Conservation (phyloP, 1,284 basidiomycete genomes). For the Ceratorhiza oryzae-sativae region DNA sequence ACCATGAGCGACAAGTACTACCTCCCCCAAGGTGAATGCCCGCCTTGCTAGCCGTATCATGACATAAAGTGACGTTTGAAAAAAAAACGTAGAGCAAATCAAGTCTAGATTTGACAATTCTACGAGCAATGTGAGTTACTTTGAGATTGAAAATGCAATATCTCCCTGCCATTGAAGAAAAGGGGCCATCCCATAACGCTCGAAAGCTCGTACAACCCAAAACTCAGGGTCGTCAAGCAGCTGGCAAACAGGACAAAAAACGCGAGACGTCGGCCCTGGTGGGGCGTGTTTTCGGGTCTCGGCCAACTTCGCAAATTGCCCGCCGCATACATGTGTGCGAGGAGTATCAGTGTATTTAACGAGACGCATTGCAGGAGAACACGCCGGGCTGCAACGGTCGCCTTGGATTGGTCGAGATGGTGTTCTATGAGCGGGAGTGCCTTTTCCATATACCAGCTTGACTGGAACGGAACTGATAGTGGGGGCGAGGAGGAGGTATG, state of each 20-base stretch:
- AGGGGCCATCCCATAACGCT: constrained; percentile 57
- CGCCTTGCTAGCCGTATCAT: constrained; percentile 89
- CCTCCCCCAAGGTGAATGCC: constrained; percentile 94
- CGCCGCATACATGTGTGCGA: constrained; percentile 33
- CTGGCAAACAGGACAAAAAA: constrained; percentile 70
- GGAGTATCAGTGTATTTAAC: constrained; percentile 27
- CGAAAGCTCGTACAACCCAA: constrained; percentile 60
- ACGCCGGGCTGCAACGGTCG: constrained; percentile 73
- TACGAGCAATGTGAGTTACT: constrained; percentile 49
- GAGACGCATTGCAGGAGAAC: constrained; percentile 66
- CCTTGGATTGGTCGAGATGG: constrained; percentile 60
- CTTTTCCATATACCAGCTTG: constrained; percentile 77
- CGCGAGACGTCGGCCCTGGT: constrained; percentile 9
- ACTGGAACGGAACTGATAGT: constrained; percentile 46
- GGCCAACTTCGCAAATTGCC: constrained; percentile 19
- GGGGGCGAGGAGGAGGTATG: constrained; percentile 45
- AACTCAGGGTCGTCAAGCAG: constrained; percentile 57
- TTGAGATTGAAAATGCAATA: not conserved
- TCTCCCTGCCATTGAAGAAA: constrained; percentile 73
- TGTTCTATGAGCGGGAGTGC: constrained; percentile 52
- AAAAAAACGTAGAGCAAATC: constrained; percentile 78
- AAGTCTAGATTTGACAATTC: constrained; percentile 84
- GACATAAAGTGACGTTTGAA: constrained; percentile 90
- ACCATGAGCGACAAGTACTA: constrained; percentile 86
- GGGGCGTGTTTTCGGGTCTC: constrained; percentile 19